Percentiles rank a stretch among this genome's conserved stretches.
Evolutionary conservation across 768 basidiomycete genomes (phyloP).

Genomic region (Suillus subluteus): DNA sequence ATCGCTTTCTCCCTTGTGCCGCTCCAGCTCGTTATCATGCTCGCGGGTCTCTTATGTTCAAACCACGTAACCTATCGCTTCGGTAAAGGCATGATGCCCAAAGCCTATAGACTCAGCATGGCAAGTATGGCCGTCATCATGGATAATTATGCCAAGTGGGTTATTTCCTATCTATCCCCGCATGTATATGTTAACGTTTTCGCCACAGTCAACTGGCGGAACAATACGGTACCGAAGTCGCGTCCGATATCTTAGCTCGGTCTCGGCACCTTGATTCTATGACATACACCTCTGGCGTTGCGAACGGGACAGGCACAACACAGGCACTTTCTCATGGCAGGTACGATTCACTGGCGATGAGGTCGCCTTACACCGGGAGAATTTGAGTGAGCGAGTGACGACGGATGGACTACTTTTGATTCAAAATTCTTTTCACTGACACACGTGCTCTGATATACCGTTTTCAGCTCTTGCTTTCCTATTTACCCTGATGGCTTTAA

Average conservation of each 20-base stretch:
- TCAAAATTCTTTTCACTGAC: not conserved
- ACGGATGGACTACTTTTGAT: slow-evolving; percentile 4
- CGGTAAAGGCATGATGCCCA: slow-evolving; percentile 64
- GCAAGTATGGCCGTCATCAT: slow-evolving; percentile 81
- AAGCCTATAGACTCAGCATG: slow-evolving; percentile 76
- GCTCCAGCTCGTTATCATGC: slow-evolving; percentile 63
- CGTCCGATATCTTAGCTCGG: slow-evolving; percentile 58
- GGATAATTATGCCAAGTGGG: slow-evolving; percentile 81
- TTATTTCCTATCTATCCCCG: slow-evolving; percentile 13
- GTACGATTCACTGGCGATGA: not conserved
- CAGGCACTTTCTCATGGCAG: slow-evolving; percentile 59
- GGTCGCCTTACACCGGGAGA: not conserved
- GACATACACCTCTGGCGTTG: slow-evolving; percentile 17
- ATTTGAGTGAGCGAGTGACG: not conserved
- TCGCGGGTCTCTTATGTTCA: slow-evolving; percentile 68
- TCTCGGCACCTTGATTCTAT: slow-evolving; percentile 49
- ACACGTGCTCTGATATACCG: not conserved
- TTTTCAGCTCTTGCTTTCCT: not conserved
- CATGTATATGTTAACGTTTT: not conserved
- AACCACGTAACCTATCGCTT: slow-evolving; percentile 89
- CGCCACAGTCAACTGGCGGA: slow-evolving; percentile 66
- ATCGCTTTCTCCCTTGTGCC: slow-evolving; percentile 69
- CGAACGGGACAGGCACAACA: not conserved
- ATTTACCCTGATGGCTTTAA: slow-evolving; percentile 14
- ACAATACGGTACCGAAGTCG: slow-evolving; percentile 69